Evolutionary conservation across 805 yeast species (phyloP), one percentile per base, ranked within the genome.

Genomic region (Kodamaea sagamina): DNA sequence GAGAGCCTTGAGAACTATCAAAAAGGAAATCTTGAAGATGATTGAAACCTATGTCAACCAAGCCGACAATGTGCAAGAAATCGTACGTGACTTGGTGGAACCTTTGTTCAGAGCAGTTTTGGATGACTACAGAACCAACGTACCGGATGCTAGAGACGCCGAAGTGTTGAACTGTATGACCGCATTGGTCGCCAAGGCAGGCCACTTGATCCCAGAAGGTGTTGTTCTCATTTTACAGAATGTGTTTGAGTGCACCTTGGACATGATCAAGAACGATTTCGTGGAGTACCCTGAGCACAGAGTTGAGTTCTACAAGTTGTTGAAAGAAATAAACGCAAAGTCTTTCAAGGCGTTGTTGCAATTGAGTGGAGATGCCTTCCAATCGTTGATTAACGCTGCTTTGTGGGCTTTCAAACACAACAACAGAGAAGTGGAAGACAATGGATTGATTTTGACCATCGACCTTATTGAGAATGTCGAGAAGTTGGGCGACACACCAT

Each of bases 381-480:
- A 86, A 59, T 78, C 89, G 46, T 84, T 93, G 44, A 82, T 93
- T 47, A 92, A 89, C 67, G 95, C 98, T 2, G 90, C 96, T 36
- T 74, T 93, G 58, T 93, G 99, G 99, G 97, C 98, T 0, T 87
- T 93, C 65, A 92, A 93, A 67, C 99, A 93, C 65, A 93, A 90
- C 59, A 90, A 93, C 66, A 82, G 98, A 63, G 98, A 92, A 43
- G 97, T 93, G 43, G 99, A 93, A 65, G 90, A 85, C 50, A 84
- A 84, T 43, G 99, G 99, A 19, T 77, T 93, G 54, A 79, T 84
- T 29, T 75, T 93, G 50, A 87, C 93, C 25, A 74, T 85, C 44
- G 97, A 92, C 59, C 73, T 93, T 48, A 74, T 92, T 47, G 81
- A 79, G 53, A 93, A 93, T 62, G 90, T 93, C 52, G 92, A 89